phyloP scores from a whole-genome alignment of 441 rosid genomes.

The Eruca vesicaria region DNA sequence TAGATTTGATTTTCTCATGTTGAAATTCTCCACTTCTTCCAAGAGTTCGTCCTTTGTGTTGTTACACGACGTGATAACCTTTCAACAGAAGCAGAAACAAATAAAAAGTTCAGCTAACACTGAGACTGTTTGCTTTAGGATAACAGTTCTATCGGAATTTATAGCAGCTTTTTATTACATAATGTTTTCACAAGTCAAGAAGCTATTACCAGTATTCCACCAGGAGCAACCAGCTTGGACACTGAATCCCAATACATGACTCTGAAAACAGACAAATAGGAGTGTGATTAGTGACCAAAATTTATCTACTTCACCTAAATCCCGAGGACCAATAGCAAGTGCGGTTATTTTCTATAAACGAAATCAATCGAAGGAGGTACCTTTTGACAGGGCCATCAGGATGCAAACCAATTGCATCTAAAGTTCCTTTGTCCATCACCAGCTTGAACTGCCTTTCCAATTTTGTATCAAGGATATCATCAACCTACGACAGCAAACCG shows the following conservation, averaged over 20 bases:
- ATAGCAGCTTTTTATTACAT: not conserved
- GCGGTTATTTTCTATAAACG: not conserved
- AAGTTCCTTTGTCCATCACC: constrained; percentile 93
- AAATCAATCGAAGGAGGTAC: constrained; percentile 35
- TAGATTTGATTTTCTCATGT: constrained; percentile 43
- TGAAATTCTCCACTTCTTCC: constrained; percentile 73
- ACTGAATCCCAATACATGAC: constrained; percentile 91
- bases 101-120: not conserved
- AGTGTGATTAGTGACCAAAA: not conserved
- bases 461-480: constrained; percentile 84
- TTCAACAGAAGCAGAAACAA: not conserved
- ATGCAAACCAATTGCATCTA: constrained; percentile 97
- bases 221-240: constrained; percentile 70
- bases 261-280: constrained; percentile 40
- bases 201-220: constrained; percentile 75
- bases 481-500: constrained; percentile 49
- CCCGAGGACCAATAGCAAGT: not conserved
- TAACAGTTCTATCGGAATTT: not conserved
- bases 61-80: constrained; percentile 90
- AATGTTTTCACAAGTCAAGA: not conserved
- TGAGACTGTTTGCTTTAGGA: not conserved
- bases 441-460: constrained; percentile 64
- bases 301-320: not conserved
- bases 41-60: constrained; percentile 80
- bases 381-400: constrained; percentile 88